Percentiles rank a stretch among this genome's conserved stretches.
Evolutionary conservation across 495 filamentous ascomycete genomes (phyloP).

Genomic region (Hyaloscypha finlandica): DNA sequence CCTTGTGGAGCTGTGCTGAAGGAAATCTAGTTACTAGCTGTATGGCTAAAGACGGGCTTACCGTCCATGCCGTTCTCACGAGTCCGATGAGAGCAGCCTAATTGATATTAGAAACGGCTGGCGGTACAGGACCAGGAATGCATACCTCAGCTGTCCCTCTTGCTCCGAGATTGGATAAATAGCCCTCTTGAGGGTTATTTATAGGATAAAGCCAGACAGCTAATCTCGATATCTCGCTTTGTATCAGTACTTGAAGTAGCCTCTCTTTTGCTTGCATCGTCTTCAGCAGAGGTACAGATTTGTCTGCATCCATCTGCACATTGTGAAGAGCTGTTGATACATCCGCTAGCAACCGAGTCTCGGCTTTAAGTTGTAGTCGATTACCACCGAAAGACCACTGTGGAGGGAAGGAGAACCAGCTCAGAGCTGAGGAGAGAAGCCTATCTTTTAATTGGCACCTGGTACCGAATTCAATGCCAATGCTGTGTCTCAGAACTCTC

Average conservation of each 20-base stretch:
- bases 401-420: constrained; percentile 83
- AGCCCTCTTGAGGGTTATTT: constrained; percentile 56
- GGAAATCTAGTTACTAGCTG: constrained; percentile 79
- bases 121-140: not conserved
- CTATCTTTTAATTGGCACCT: constrained; percentile 84
- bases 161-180: constrained; percentile 29
- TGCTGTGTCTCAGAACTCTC: constrained; percentile 69
- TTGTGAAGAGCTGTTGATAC: constrained; percentile 62
- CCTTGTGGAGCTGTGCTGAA: constrained; percentile 66
- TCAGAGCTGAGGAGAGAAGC: constrained; percentile 78
- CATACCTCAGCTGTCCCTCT: constrained; percentile 52
- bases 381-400: constrained; percentile 97
- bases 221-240: constrained; percentile 82
- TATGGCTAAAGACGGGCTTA: constrained; percentile 79
- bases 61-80: constrained; percentile 80
- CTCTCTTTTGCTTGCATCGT: constrained; percentile 77
- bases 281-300: constrained; percentile 55
- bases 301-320: constrained; percentile 57
- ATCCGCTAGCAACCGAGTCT: constrained; percentile 79
- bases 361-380: constrained; percentile 87
- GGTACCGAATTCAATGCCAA: constrained; percentile 55
- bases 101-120: not conserved
- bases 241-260: constrained; percentile 72
- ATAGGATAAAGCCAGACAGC: constrained; percentile 89
- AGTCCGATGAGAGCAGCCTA: constrained; percentile 58